A percentile compares a stretch with the other conserved stretches of the same genome.
Conservation (phyloP, 345 rosid species). For the Populus davidiana region DNA sequence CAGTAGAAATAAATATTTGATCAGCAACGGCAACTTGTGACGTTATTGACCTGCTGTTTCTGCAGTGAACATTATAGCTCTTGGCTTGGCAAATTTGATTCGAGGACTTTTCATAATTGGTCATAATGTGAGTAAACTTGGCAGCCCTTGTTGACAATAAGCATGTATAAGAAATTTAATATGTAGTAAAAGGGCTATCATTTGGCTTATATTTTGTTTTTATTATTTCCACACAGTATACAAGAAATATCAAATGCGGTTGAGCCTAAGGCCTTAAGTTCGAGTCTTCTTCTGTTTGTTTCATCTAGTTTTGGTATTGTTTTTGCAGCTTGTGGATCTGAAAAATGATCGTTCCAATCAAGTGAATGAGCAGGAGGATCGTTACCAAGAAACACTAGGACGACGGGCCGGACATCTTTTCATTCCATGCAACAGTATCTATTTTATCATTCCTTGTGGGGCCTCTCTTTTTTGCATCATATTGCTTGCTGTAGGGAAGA, state of each 20-base stretch:
- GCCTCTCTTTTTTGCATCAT: constrained; percentile 62
- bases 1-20: not conserved
- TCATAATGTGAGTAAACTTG: constrained; percentile 56
- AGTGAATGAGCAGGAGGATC: constrained; percentile 35
- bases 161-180: not conserved
- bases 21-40: not conserved
- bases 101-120: constrained; percentile 69
- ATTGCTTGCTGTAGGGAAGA: constrained; percentile 67
- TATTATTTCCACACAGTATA: not conserved
- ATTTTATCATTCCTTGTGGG: constrained; percentile 54
- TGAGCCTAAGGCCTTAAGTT: no score
- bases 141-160: not conserved
- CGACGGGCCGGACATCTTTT: constrained; percentile 43
- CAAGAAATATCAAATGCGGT: not conserved
- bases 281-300: not conserved
- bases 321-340: constrained; percentile 64
- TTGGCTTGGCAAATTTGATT: constrained; percentile 76
- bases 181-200: not conserved
- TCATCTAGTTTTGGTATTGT: not conserved
- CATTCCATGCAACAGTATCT: constrained; percentile 47
- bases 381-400: constrained; percentile 57
- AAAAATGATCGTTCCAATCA: constrained; percentile 32
- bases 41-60: not conserved
- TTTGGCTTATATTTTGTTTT: no score
- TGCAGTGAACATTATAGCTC: constrained; percentile 77